phyloP scores from a whole-genome alignment of 176 grass and related monocot genomes.

The Oropetium thomaeum region DNA sequence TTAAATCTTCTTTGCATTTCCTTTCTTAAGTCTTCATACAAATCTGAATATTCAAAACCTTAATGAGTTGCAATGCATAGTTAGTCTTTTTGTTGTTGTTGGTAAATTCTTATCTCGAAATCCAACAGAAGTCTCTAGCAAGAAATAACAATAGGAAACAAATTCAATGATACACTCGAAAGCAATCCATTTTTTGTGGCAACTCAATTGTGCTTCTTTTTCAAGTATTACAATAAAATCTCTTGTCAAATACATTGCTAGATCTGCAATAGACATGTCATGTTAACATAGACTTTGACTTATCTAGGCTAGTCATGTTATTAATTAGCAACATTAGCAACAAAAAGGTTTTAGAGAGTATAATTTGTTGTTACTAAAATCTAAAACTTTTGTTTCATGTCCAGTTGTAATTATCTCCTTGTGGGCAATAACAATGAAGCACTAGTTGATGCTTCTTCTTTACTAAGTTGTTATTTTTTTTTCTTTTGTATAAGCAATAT shows the following conservation, averaged over 20 bases:
- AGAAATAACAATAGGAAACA: not conserved
- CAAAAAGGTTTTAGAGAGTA: too few relatives aligned
- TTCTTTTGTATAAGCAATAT: too few relatives aligned
- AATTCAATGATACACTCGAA: not conserved
- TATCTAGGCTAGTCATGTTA: not conserved
- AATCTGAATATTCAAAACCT: not conserved
- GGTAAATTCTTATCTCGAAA: not conserved
- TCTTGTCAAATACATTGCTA: too few relatives aligned
- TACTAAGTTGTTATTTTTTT: too few relatives aligned
- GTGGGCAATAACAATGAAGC: not conserved
- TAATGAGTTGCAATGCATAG: not conserved
- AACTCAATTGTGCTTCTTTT: not conserved
- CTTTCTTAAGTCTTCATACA: not conserved
- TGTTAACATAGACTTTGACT: not conserved
- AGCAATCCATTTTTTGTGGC: not conserved
- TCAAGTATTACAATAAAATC: too few relatives aligned
- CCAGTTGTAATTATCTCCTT: not conserved
- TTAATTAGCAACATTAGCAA: not conserved
- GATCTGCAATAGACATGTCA: not conserved
- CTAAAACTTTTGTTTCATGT: not conserved
- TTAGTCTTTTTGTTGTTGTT: constrained; percentile 7
- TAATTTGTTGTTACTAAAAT: too few relatives aligned
- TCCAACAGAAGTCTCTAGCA: not conserved
- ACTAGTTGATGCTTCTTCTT: not conserved
- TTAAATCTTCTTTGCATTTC: not conserved